These are phyloP conservation scores for Aegilops sharonensis DNA, from an alignment of 176 grass and related monocot species.

Conservation along the genomic window DNA sequence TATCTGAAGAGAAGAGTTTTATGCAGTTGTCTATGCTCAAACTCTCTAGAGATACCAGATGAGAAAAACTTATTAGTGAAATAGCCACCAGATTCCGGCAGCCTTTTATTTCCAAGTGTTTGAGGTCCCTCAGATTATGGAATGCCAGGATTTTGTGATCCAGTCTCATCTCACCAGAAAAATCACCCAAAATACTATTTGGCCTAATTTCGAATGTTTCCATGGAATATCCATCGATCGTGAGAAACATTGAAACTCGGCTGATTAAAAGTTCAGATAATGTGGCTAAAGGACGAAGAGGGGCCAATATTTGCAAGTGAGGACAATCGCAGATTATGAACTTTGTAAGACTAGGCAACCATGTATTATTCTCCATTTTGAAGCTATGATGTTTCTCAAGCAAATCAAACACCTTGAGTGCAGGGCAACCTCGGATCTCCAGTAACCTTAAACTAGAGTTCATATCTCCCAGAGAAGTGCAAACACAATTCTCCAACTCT, in stretches of 20 bases:
- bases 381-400: too few relatives aligned
- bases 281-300: not conserved
- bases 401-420: too few relatives aligned
- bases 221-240: not conserved
- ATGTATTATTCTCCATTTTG: too few relatives aligned
- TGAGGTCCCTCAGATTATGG: not conserved
- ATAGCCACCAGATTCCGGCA: slow-evolving; percentile 15
- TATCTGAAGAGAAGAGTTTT: not conserved
- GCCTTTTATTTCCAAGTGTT: not conserved
- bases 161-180: not conserved
- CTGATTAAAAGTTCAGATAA: slow-evolving; percentile 10
- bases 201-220: not conserved
- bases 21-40: not conserved
- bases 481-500: too few relatives aligned
- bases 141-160: not conserved
- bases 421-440: too few relatives aligned
- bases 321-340: too few relatives aligned
- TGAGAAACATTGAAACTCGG: not conserved
- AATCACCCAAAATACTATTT: not conserved
- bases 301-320: not conserved
- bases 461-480: too few relatives aligned
- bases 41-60: slow-evolving; percentile 14
- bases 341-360: too few relatives aligned
- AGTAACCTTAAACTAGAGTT: too few relatives aligned
- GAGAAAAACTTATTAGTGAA: not conserved